These are phyloP conservation scores for Cyberlindnera maclurae DNA, from an alignment of 805 yeast species.

Conservation along the genomic window DNA sequence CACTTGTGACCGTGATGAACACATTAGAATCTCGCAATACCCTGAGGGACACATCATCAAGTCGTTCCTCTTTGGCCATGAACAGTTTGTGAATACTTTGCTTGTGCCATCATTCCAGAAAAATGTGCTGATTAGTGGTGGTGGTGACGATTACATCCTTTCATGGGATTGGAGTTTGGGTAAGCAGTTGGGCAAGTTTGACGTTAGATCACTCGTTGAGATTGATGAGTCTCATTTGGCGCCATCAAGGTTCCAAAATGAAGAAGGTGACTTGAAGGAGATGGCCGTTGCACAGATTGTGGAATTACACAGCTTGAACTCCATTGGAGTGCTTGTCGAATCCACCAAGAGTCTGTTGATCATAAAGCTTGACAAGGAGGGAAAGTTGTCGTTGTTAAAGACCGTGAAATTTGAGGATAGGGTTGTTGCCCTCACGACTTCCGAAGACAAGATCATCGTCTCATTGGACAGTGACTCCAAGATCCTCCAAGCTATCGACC, in stretches of 20 bases:
- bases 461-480: conserved; percentile 27
- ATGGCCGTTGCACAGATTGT: conserved; percentile 28
- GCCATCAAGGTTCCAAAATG: conserved; percentile 57
- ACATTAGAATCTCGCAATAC: conserved; percentile 73
- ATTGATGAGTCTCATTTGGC: conserved; percentile 52
- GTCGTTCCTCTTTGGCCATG: conserved; percentile 81
- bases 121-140: conserved; percentile 64
- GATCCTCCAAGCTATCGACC: conserved; percentile 10
- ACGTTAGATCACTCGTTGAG: conserved; percentile 35
- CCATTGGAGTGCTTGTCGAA: conserved; percentile 42
- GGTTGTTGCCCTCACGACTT: conserved; percentile 25
- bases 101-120: conserved; percentile 45
- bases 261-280: conserved; percentile 40
- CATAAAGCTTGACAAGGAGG: conserved; percentile 18
- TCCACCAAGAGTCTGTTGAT: conserved; percentile 39
- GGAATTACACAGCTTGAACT: conserved; percentile 26
- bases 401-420: conserved; percentile 25
- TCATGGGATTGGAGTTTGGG: conserved; percentile 72
- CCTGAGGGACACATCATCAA: conserved; percentile 77
- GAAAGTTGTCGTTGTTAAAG: conserved; percentile 22
- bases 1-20: conserved; percentile 94
- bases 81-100: conserved; percentile 70
- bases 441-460: conserved; percentile 29
- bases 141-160: conserved; percentile 76
- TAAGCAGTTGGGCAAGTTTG: conserved; percentile 40